Conservation (phyloP, 192 early-diverging fungal genomes). For the Backusella tarrabulga region DNA sequence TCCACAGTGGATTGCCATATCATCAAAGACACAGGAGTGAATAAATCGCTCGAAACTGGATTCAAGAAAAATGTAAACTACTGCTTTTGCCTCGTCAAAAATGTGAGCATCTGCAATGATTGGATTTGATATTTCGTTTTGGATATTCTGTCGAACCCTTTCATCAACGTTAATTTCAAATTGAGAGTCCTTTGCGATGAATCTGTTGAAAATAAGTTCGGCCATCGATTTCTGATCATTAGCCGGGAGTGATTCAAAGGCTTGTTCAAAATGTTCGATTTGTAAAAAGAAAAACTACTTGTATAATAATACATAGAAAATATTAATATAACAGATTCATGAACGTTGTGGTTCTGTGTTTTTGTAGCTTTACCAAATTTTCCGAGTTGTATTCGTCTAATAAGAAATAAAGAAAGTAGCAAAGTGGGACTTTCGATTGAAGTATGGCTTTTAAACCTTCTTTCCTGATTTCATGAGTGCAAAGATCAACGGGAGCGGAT, state of each 20-base stretch:
- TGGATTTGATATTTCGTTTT: slow-evolving; percentile 16
- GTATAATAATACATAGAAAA: background rate
- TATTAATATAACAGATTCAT: background rate
- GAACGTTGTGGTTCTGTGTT: background rate
- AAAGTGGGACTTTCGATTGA: slow-evolving; percentile 46
- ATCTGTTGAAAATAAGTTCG: slow-evolving; percentile 42
- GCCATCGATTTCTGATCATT: slow-evolving; percentile 22
- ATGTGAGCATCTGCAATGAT: background rate
- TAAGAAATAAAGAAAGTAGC: slow-evolving; percentile 49
- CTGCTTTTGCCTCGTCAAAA: slow-evolving; percentile 32
- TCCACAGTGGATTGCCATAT: slow-evolving; percentile 39
- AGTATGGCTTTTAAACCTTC: slow-evolving; percentile 52
- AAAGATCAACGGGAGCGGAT: slow-evolving; percentile 43
- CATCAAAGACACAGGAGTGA: slow-evolving; percentile 10
- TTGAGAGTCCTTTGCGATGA: slow-evolving; percentile 40
- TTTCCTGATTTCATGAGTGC: slow-evolving; percentile 39
- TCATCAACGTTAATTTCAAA: slow-evolving; percentile 57
- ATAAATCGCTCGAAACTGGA: slow-evolving; percentile 37
- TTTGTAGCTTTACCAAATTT: slow-evolving; percentile 39
- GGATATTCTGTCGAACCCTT: slow-evolving; percentile 22
- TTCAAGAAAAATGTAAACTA: slow-evolving; percentile 43
- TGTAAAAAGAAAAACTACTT: slow-evolving; percentile 50
- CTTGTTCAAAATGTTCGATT: slow-evolving; percentile 45
- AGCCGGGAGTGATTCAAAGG: background rate
- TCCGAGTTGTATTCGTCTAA: slow-evolving; percentile 49